Percentiles rank a stretch among this genome's conserved stretches.
phyloP scores from a whole-genome alignment of 116 monocot genomes.

The Papilionanthe hybrid region DNA sequence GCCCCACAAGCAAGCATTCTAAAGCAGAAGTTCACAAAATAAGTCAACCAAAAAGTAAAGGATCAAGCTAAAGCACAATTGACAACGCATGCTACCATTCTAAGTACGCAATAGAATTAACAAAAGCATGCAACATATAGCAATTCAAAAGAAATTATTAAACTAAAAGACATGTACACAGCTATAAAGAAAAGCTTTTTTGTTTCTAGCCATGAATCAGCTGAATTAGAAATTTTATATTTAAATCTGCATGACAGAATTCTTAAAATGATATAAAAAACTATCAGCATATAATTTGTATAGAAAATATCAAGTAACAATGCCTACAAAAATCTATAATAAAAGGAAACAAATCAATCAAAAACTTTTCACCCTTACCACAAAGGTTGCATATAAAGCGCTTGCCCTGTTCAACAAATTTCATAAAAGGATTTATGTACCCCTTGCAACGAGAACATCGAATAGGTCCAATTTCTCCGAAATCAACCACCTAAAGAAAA shows the following conservation, averaged over 20 bases:
- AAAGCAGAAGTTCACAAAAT: too few relatives aligned
- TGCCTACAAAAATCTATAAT: neutral
- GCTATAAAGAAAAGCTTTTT: neutral
- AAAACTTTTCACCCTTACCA: conserved; percentile 40
- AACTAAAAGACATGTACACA: neutral
- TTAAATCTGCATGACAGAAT: neutral
- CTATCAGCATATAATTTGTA: neutral
- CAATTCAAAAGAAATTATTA: neutral
- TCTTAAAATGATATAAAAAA: neutral
- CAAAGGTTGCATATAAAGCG: conserved; percentile 91
- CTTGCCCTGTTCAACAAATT: conserved; percentile 89
- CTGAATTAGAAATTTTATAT: neutral
- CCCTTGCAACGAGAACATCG: conserved; percentile 97
- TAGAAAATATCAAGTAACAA: conserved; percentile 2
- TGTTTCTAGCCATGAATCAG: neutral
- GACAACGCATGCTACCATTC: neutral
- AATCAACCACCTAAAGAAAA: conserved; percentile 74
- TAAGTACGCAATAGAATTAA: neutral
- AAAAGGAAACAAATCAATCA: neutral
- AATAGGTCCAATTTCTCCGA: conserved; percentile 91
- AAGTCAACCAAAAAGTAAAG: neutral
- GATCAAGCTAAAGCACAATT: neutral
- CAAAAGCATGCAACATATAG: neutral
- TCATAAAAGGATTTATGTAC: conserved; percentile 97
- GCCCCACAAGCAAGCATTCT: too few relatives aligned